phyloP scores from a whole-genome alignment of 371 early-diverging fungal species.

The Zopfochytrium polystomum region DNA sequence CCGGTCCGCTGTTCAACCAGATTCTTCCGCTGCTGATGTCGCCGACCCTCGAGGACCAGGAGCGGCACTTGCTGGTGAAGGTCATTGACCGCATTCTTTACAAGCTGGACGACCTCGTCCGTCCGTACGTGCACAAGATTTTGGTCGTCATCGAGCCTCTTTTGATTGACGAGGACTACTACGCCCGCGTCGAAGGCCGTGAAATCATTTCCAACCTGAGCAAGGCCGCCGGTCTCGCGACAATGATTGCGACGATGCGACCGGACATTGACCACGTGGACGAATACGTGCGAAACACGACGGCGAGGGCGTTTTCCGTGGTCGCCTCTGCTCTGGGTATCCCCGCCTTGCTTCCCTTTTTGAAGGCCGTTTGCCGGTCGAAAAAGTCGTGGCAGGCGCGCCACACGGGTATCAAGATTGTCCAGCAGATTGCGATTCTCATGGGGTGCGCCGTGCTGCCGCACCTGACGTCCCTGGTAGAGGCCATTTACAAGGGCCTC shows the following conservation, averaged over 20 bases:
- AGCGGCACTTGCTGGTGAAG: constrained; percentile 93
- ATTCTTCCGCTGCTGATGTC: constrained; percentile 95
- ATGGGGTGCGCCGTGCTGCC: constrained; percentile 94
- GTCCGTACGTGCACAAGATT: constrained; percentile 96
- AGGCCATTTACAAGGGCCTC: constrained; percentile 84
- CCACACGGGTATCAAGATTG: constrained; percentile 97
- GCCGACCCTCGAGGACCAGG: constrained; percentile 94
- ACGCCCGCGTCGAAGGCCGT: constrained; percentile 95
- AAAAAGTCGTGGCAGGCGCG: constrained; percentile 98
- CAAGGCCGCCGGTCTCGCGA: constrained; percentile 96
- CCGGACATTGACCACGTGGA: constrained; percentile 97
- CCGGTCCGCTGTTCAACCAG: constrained; percentile 93
- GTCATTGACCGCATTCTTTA: constrained; percentile 95
- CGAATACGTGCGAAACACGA: constrained; percentile 97
- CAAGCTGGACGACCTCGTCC: constrained; percentile 92
- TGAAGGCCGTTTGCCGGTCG: constrained; percentile 92
- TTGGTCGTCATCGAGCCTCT: constrained; percentile 96
- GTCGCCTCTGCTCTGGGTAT: constrained; percentile 97
- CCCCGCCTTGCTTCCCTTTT: constrained; percentile 89
- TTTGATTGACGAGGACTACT: constrained; percentile 95
- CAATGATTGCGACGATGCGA: constrained; percentile 98
- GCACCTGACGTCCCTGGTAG: constrained; percentile 87
- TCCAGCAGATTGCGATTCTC: constrained; percentile 93
- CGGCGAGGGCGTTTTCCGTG: constrained; percentile 95
- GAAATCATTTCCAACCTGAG: constrained; percentile 95